A percentile compares a stretch with the other conserved stretches of the same genome.
phyloP scores from a whole-genome alignment of 2,329 filamentous ascomycete species.

The Myriosclerotinia curreyana region DNA sequence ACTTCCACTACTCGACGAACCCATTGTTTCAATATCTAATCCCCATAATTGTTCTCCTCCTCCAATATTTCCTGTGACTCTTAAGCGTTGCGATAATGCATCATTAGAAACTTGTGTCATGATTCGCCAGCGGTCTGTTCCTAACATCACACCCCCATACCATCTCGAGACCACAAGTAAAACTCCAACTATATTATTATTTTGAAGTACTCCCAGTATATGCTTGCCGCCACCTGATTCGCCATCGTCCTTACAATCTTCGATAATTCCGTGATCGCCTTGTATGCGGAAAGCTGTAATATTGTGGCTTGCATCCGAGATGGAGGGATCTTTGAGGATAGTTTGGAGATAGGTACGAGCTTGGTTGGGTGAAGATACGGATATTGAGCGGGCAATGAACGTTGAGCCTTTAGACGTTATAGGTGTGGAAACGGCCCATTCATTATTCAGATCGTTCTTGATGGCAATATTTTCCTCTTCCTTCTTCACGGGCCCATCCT shows the following conservation, averaged over 20 bases:
- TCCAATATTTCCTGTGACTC: constrained; percentile 44
- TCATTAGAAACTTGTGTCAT: constrained; percentile 57
- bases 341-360: constrained; percentile 47
- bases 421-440: constrained; percentile 52
- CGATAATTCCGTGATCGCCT: constrained; percentile 29
- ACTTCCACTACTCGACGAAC: constrained; percentile 37
- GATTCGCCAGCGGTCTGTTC: constrained; percentile 59
- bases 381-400: constrained; percentile 54
- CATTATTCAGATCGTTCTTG: constrained; percentile 13
- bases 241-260: constrained; percentile 51
- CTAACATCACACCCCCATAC: constrained; percentile 61
- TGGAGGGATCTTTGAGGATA: constrained; percentile 50
- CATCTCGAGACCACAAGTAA: constrained; percentile 59
- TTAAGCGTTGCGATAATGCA: constrained; percentile 51
- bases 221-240: constrained; percentile 58
- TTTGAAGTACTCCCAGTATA: constrained; percentile 53
- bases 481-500: constrained; percentile 11
- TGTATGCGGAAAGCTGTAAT: constrained; percentile 39
- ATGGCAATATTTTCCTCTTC: not conserved
- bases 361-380: constrained; percentile 43
- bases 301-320: constrained; percentile 58
- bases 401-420: constrained; percentile 53
- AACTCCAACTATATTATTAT: constrained; percentile 50
- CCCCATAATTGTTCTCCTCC: constrained; percentile 58
- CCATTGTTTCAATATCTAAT: constrained; percentile 52